Evolutionary conservation across 306 rosid species (phyloP).

Genomic region (Begonia peltatifolia): DNA sequence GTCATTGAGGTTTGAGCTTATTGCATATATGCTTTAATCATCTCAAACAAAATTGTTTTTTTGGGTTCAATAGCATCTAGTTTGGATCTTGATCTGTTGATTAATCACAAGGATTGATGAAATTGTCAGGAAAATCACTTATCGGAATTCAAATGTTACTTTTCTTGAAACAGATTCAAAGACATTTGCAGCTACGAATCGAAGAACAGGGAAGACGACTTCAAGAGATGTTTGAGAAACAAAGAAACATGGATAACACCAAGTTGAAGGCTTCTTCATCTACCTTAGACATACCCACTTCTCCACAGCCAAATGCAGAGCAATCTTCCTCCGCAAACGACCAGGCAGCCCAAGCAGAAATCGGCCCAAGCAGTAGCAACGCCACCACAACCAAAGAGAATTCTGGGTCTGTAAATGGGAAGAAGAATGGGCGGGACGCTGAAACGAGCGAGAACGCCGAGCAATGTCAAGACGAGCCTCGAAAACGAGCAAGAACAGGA

Average conservation of each 20-base stretch:
- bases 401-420: slow-evolving; percentile 20
- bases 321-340: neutral
- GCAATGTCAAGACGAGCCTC: neutral
- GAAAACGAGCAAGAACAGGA: slow-evolving; percentile 37
- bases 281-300: slow-evolving; percentile 15
- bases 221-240: slow-evolving; percentile 75
- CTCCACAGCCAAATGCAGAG: slow-evolving; percentile 10
- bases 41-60: too few relatives aligned
- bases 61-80: too few relatives aligned
- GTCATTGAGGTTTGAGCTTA: too few relatives aligned
- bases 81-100: too few relatives aligned
- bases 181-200: slow-evolving; percentile 69
- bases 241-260: slow-evolving; percentile 37
- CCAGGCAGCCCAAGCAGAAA: too few relatives aligned
- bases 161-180: slow-evolving; percentile 43
- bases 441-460: slow-evolving; percentile 14
- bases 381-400: slow-evolving; percentile 11
- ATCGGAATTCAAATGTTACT: neutral
- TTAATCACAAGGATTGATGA: too few relatives aligned
- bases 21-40: too few relatives aligned
- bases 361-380: too few relatives aligned
- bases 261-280: slow-evolving; percentile 30
- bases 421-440: slow-evolving; percentile 24
- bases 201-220: slow-evolving; percentile 79
- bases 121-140: too few relatives aligned